Percentiles rank a stretch among this genome's conserved stretches.
Conservation (phyloP, 768 basidiomycete species). For the Termitomyces eurrhizus region DNA sequence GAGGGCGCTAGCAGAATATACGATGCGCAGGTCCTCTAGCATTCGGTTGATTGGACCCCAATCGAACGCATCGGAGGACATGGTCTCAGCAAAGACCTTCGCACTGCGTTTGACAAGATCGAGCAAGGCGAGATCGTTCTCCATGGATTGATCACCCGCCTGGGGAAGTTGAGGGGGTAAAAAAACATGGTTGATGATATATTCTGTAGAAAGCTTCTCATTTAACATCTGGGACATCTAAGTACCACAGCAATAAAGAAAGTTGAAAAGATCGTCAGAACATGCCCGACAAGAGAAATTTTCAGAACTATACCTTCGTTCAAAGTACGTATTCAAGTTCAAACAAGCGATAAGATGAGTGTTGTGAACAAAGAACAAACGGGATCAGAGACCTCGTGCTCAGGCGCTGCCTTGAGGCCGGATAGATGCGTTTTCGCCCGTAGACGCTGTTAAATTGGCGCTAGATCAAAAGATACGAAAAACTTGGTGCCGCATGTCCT, state of each 20-base stretch:
- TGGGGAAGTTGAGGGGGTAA: not conserved
- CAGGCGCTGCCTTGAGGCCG: not conserved
- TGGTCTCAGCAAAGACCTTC: not conserved
- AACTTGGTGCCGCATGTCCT: not conserved
- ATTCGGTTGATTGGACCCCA: not conserved
- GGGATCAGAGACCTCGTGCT: not conserved
- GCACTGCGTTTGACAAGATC: not conserved
- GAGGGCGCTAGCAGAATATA: not conserved
- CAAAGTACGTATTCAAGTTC: not conserved
- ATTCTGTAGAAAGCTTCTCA: not conserved
- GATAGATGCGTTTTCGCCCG: not conserved
- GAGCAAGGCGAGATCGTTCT: not conserved
- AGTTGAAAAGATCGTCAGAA: not conserved
- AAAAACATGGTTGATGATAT: not conserved
- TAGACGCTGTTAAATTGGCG: not conserved
- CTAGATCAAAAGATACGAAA: not conserved
- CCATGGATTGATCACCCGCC: not conserved
- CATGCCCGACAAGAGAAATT: not conserved
- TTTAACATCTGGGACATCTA: not conserved
- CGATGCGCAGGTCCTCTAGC: not conserved
- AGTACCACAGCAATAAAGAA: not conserved
- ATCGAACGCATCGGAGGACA: not conserved
- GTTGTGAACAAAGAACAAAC: not conserved
- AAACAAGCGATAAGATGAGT: not conserved
- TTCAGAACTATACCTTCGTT: not conserved